phyloP scores from a whole-genome alignment of 176 grass and related monocot species.

The Zizania latifolia region DNA sequence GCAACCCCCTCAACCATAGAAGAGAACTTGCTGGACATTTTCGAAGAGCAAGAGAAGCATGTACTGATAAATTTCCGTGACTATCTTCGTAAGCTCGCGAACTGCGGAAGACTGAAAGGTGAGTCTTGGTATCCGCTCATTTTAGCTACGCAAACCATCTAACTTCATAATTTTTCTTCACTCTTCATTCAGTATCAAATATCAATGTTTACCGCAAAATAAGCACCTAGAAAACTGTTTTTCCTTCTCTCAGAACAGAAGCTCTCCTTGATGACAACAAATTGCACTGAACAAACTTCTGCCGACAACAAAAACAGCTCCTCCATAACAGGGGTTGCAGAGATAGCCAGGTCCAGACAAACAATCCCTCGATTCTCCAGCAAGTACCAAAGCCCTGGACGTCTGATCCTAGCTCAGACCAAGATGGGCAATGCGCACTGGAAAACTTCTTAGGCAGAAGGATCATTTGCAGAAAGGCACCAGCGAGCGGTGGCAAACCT shows the following conservation, averaged over 20 bases:
- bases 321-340: not conserved
- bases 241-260: not conserved
- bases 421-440: not conserved
- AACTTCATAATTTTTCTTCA: not conserved
- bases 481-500: not conserved
- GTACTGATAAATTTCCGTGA: constrained; percentile 35
- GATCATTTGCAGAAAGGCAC: not conserved
- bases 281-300: not conserved
- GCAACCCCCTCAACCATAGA: not conserved
- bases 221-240: not conserved
- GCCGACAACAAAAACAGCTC: not conserved
- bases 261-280: not conserved
- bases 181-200: not conserved
- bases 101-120: constrained; percentile 29
- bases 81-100: constrained; percentile 11
- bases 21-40: constrained; percentile 6
- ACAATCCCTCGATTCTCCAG: not conserved
- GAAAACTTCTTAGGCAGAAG: not conserved
- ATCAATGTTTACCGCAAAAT: not conserved
- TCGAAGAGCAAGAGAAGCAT: constrained; percentile 29
- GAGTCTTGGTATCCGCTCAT: not conserved
- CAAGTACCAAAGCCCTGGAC: not conserved
- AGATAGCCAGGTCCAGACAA: not conserved
- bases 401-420: not conserved
- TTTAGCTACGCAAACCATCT: too few species aligned